Evolutionary conservation across 2,329 filamentous ascomycete genomes (phyloP), one percentile per base, ranked within the genome.

Genomic region (Fusarium pseudograminearum): DNA sequence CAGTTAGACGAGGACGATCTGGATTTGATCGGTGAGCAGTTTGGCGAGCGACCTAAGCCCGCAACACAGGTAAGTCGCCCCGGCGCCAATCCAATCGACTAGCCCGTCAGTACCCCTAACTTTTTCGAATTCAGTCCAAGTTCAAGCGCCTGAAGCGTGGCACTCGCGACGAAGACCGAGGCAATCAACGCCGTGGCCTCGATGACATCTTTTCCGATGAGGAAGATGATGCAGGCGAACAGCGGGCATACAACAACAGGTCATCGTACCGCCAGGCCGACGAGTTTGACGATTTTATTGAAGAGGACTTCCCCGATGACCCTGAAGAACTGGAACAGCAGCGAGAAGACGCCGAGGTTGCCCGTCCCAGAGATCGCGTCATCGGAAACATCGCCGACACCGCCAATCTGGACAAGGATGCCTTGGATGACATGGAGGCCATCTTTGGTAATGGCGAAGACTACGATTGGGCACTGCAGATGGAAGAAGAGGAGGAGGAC

Each of bases 91-190:
- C 15, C 26, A 46, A 18, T 51, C 33, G 31, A 22, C 14, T 41
- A 46, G 30, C 33, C 36, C 28, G 15, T 30, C n/a, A 31, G 31
- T 57, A 22, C 26, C 51, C 45, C 63, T 57, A 51, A 34, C 63
- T 24, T 50, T 20, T 28, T 31, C 24, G 22, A 26, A 36, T 47
- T 18, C 22, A 97, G 91, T 91, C 91, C 72, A 97, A 97, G 78
- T 97, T 97, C 85, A 99, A 99, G 82, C 92, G 96, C 41, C 88
- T 99, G 57, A 99, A 98, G 85, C 93, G 93, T 70, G 95, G 96
- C 57, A 93, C 95, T 71, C 88, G 92, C 65, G 90, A 91, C 69
- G 89, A 87, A 58, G 87, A 93, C 51, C 86, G 89, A 24, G 84
- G 84, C 28, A 84, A 83, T 71, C 86, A 90, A 70, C 86, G 89